A percentile compares a stretch with the other conserved stretches of the same genome.
These are phyloP conservation scores for Rhipidocladum racemiflorum DNA, from an alignment of 176 grass and related monocot species.

Conservation along the genomic window DNA sequence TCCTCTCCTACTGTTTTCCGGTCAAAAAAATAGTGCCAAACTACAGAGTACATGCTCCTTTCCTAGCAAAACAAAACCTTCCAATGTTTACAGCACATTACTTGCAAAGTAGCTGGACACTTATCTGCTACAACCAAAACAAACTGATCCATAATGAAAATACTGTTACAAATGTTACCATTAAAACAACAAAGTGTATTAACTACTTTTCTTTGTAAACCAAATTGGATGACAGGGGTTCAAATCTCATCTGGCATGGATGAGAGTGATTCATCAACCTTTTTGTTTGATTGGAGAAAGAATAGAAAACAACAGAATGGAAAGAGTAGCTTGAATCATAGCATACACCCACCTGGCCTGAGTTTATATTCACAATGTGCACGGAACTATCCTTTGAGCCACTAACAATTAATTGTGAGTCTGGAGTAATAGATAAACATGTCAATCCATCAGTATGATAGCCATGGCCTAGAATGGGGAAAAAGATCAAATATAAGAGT, in stretches of 20 bases:
- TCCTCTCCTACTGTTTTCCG: too few relatives aligned
- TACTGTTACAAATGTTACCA: neutral
- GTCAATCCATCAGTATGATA: constrained; percentile 89
- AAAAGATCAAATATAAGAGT: neutral
- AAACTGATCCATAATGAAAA: neutral
- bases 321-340: constrained; percentile 17
- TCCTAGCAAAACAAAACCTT: constrained; percentile 11
- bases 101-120: neutral
- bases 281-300: neutral
- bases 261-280: neutral
- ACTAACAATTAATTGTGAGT: constrained; percentile 69
- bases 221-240: neutral
- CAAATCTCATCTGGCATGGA: neutral
- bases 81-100: neutral
- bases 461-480: constrained; percentile 49
- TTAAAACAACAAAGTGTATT: neutral
- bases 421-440: constrained; percentile 68
- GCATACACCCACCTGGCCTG: constrained; percentile 51
- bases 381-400: constrained; percentile 77
- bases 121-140: neutral
- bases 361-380: constrained; percentile 72
- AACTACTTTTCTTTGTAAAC: neutral
- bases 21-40: too few relatives aligned
- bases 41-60: neutral
- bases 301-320: neutral